A percentile compares a stretch with the other conserved stretches of the same genome.
Conservation (phyloP, 208 protist species). For the Acanthamoeba healyi region DNA sequence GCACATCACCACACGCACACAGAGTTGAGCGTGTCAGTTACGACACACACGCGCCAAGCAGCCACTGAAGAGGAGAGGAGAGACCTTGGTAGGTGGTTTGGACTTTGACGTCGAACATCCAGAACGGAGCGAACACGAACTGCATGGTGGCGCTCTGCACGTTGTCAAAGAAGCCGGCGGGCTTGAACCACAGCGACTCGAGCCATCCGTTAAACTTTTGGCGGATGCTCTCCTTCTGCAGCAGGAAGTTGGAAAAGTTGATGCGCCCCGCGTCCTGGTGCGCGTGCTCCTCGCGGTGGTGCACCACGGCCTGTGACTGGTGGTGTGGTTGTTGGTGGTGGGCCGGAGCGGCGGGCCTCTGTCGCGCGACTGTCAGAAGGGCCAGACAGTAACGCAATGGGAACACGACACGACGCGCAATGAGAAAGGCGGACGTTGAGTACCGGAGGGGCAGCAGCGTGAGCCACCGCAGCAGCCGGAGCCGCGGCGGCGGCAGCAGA, state of each 20-base stretch:
- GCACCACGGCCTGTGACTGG: too few species aligned
- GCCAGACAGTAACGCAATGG: background rate
- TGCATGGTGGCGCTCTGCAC: slow-evolving; percentile 23
- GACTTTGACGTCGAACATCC: slow-evolving; percentile 62
- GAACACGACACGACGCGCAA: too few species aligned
- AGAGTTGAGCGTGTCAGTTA: too few species aligned
- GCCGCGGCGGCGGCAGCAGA: background rate
- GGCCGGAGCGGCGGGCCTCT: background rate
- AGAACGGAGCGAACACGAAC: slow-evolving; percentile 29
- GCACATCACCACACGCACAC: too few species aligned
- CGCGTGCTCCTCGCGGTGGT: too few species aligned
- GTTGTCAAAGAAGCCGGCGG: slow-evolving; percentile 40
- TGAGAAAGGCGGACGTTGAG: background rate
- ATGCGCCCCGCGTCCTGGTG: background rate
- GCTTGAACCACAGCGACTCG: slow-evolving; percentile 49
- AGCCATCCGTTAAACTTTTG: slow-evolving; percentile 15
- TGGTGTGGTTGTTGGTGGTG: background rate
- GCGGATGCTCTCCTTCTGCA: slow-evolving; percentile 26
- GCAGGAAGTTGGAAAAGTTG: slow-evolving; percentile 49
- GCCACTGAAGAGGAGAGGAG: background rate
- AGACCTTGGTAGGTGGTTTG: slow-evolving; percentile 21
- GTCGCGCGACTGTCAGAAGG: background rate
- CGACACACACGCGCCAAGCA: too few species aligned
- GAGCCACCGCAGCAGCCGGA: background rate
- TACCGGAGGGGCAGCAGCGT: background rate